A percentile compares a stretch with the other conserved stretches of the same genome.
These are phyloP conservation scores for Nicotiana noctiflora DNA, from an alignment of 257 asterid species.

Conservation along the genomic window DNA sequence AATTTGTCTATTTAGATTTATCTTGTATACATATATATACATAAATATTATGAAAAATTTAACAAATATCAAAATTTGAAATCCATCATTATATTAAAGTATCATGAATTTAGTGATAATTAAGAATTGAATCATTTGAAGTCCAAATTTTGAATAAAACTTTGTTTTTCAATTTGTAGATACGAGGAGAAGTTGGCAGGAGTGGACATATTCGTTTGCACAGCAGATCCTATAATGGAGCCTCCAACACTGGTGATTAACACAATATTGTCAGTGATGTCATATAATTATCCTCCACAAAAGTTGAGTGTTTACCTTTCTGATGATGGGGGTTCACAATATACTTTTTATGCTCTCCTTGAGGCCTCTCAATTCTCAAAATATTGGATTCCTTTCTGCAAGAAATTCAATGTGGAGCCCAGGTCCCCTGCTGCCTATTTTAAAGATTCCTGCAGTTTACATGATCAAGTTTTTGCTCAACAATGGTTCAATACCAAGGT, in stretches of 20 bases:
- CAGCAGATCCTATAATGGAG: constrained; percentile 49
- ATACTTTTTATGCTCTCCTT: constrained; percentile 44
- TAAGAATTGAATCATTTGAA: too few species aligned
- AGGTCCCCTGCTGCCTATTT: constrained; percentile 43
- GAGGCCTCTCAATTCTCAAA: constrained; percentile 39
- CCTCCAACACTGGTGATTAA: constrained; percentile 43
- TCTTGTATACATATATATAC: too few species aligned
- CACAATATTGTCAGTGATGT: constrained; percentile 40
- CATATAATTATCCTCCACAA: constrained; percentile 39
- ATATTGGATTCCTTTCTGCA: constrained; percentile 51
- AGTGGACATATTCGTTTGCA: constrained; percentile 50
- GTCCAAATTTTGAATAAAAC: background rate
- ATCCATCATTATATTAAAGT: too few species aligned
- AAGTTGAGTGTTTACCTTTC: constrained; percentile 47
- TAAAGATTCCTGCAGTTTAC: background rate
- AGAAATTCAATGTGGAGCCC: constrained; percentile 41
- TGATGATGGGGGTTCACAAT: constrained; percentile 53
- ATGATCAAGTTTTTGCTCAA: constrained; percentile 15
- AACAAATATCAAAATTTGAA: background rate
- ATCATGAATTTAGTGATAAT: too few species aligned
- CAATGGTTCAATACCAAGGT: constrained; percentile 39
- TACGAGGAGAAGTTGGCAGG: constrained; percentile 31
- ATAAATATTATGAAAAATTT: too few species aligned
- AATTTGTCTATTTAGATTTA: too few species aligned
- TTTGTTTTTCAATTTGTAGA: constrained; percentile 13